Base-by-base conservation (phyloP, 192 early-diverging fungal species). In the Powellomyces hirtus region DNA sequence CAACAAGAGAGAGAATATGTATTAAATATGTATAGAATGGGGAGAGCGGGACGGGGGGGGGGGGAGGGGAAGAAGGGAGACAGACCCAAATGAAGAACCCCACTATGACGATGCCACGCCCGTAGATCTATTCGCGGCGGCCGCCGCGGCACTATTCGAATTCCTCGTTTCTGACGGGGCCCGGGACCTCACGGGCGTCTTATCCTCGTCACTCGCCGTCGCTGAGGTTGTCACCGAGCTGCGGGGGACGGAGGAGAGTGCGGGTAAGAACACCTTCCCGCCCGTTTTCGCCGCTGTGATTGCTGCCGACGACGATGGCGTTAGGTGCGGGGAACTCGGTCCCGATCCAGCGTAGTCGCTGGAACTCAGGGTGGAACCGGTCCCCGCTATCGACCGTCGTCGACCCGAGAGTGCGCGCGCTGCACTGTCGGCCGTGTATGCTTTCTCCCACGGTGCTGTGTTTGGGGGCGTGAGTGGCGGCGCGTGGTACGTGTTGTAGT, bases 101-200 rank as follows among this genome's bases (percentile, higher is more conserved):
- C n/a, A n/a, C n/a, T n/a, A n/a, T n/a, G n/a, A 49, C 16, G 46
- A 49, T 49, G 53, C 53, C 53, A 56, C 4, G 31, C 53, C 53
- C 16, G 53, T 56, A 3, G 53, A 31, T 56, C 29, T 22, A 5
- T 56, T 56, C 53, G 53, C 20, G 24, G 3, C 53, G 16, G 53
- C 24, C 53, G 29, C 24, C 5, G 20, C 29, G 6, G 7, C 2
- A 24, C n/a, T 3, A 5, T 24, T 49, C 26, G 46, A 49, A 3
- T 18, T 6, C 33, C 20, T 29, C 53, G 53, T 27, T 6, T 16
- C 53, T 4, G 29, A 4, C 29, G 18, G 53, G 24, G 24, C 5
- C 33, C 53, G 2, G 2, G 53, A 30, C 3, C 20, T 16, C 2
- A 29, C 18, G 5, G 31, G 6, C 29, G 18, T 34, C 5, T 27